Evolutionary conservation across 352 stramenopile species (phyloP).

Genomic region (Pythium folliculosum): DNA sequence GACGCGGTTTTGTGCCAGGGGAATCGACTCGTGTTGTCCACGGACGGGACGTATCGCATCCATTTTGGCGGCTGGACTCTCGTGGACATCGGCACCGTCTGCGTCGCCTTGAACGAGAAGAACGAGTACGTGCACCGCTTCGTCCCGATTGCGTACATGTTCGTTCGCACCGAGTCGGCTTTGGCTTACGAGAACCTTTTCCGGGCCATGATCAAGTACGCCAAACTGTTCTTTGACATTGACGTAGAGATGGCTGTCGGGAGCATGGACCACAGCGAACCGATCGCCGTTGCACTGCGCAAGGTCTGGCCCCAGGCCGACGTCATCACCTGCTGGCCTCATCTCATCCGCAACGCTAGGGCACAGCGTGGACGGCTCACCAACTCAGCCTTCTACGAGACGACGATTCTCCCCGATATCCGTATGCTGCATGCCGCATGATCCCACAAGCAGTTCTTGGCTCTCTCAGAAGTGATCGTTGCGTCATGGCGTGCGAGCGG

Average conservation of each 20-base stretch:
- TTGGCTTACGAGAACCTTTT: neutral
- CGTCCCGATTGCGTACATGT: neutral
- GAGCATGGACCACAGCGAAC: too few relatives aligned
- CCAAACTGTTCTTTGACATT: too few relatives aligned
- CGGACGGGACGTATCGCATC: neutral
- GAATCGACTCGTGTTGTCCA: neutral
- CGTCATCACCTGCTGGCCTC: neutral
- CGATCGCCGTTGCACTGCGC: too few relatives aligned
- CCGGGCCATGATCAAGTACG: neutral
- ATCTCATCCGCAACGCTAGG: neutral
- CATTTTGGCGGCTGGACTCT: neutral
- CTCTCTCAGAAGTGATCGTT: neutral
- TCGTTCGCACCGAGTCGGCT: neutral
- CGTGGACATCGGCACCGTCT: neutral
- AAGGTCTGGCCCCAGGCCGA: too few relatives aligned
- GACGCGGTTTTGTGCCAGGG: too few relatives aligned
- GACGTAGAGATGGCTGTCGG: too few relatives aligned
- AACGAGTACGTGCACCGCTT: neutral
- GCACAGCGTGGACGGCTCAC: neutral
- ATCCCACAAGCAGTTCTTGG: neutral
- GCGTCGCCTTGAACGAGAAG: neutral
- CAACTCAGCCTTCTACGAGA: neutral
- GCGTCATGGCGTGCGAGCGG: neutral
- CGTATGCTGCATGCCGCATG: neutral
- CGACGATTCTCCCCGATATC: neutral